Evolutionary conservation across 495 filamentous ascomycete genomes (phyloP).

Genomic region (Zalerion maritima): DNA sequence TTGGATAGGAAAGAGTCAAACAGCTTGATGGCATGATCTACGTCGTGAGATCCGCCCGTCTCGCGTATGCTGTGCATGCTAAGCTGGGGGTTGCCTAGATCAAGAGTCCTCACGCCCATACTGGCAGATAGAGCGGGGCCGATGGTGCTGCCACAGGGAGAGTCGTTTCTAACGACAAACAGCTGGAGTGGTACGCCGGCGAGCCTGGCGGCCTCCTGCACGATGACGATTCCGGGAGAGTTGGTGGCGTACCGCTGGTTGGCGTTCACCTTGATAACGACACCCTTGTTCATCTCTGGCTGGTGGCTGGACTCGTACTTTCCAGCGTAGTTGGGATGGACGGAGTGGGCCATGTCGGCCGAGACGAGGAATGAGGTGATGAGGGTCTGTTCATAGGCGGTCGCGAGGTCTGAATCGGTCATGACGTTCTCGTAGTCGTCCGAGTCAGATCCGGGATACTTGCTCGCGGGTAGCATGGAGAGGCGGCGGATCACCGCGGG

Average conservation of each 20-base stretch:
- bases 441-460: conserved; percentile 20
- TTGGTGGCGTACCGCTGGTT: conserved; percentile 95
- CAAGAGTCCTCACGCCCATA: conserved; percentile 73
- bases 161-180: conserved; percentile 94
- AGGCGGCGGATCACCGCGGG: conserved; percentile 80
- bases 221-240: conserved; percentile 80
- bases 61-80: conserved; percentile 97
- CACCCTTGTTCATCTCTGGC: conserved; percentile 90
- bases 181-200: conserved; percentile 73
- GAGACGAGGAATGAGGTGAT: conserved; percentile 88
- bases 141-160: conserved; percentile 86
- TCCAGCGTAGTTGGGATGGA: conserved; percentile 82
- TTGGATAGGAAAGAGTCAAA: conserved; percentile 80
- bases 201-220: conserved; percentile 67
- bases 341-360: conserved; percentile 91
- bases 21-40: conserved; percentile 72
- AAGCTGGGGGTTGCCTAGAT: conserved; percentile 90
- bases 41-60: conserved; percentile 74
- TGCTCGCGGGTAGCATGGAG: conserved; percentile 51
- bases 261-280: conserved; percentile 95
- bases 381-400: conserved; percentile 87
- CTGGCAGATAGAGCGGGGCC: conserved; percentile 84
- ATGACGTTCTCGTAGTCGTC: conserved; percentile 36
- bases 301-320: conserved; percentile 88
- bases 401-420: conserved; percentile 39